phyloP scores from a whole-genome alignment of 176 grass and related monocot genomes.

The Triticum turgidum region DNA sequence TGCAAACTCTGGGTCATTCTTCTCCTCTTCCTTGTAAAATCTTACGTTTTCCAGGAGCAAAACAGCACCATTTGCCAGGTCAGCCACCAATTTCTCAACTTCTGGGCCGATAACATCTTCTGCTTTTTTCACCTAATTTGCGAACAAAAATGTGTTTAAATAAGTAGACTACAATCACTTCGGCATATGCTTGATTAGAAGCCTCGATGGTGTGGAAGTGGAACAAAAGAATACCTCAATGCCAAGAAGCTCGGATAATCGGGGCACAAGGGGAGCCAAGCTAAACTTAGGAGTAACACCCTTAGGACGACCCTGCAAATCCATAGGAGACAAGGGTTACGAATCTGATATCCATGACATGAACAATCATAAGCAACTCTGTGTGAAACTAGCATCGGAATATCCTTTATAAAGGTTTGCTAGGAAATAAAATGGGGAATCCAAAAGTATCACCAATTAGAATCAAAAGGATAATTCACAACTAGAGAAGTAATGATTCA shows the following conservation, averaged over 20 bases:
- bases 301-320: slow-evolving; percentile 70
- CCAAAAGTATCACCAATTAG: too few species aligned
- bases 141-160: background rate
- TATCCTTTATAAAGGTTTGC: background rate
- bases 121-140: slow-evolving; percentile 57
- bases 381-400: background rate
- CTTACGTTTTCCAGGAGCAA: slow-evolving; percentile 79
- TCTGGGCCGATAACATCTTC: slow-evolving; percentile 69
- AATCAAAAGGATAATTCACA: background rate
- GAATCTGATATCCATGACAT: background rate
- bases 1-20: slow-evolving; percentile 75
- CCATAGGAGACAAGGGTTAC: slow-evolving; percentile 7
- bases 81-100: slow-evolving; percentile 55
- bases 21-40: slow-evolving; percentile 83
- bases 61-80: slow-evolving; percentile 49
- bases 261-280: slow-evolving; percentile 57
- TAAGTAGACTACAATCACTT: background rate
- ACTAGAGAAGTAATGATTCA: background rate
- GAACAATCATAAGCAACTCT: background rate
- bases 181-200: background rate
- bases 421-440: background rate
- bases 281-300: slow-evolving; percentile 77
- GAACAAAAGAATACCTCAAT: slow-evolving; percentile 41
- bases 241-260: slow-evolving; percentile 71
- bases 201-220: background rate